These are phyloP conservation scores for Vicia villosa DNA, from an alignment of 306 rosid genomes.

Conservation along the genomic window DNA sequence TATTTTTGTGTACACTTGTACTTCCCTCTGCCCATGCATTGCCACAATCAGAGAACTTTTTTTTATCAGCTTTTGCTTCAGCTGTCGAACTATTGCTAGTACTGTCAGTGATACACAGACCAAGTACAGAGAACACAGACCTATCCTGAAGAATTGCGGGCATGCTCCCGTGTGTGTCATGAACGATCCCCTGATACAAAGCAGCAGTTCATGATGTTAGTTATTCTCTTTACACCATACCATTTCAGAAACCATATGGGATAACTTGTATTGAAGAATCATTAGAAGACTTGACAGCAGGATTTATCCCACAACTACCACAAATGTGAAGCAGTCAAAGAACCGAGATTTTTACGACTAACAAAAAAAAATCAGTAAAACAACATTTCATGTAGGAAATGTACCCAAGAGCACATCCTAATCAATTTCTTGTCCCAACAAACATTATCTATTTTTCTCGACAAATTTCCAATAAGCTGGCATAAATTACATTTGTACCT, in stretches of 20 bases:
- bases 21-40: constrained; percentile 43
- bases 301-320: constrained; percentile 17
- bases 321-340: constrained; percentile 12
- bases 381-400: constrained; percentile 21
- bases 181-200: constrained; percentile 61
- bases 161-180: constrained; percentile 57
- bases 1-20: constrained; percentile 24
- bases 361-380: constrained; percentile 12
- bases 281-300: constrained; percentile 12
- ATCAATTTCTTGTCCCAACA: constrained; percentile 23
- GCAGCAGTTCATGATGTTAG: constrained; percentile 35
- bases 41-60: constrained; percentile 42
- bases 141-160: constrained; percentile 66
- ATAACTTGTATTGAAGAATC: constrained; percentile 31
- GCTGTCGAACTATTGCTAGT: constrained; percentile 38
- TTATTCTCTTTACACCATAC: constrained; percentile 17
- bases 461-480: neutral
- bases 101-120: constrained; percentile 49
- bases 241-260: constrained; percentile 34
- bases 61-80: constrained; percentile 41
- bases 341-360: constrained; percentile 30
- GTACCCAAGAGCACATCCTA: neutral
- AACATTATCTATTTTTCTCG: neutral
- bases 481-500: constrained; percentile 25
- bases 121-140: constrained; percentile 66